Evolutionary conservation across 75 land plant species (phyloP), one percentile per base, ranked within the genome.

Genomic region (Gnetum montanum): DNA sequence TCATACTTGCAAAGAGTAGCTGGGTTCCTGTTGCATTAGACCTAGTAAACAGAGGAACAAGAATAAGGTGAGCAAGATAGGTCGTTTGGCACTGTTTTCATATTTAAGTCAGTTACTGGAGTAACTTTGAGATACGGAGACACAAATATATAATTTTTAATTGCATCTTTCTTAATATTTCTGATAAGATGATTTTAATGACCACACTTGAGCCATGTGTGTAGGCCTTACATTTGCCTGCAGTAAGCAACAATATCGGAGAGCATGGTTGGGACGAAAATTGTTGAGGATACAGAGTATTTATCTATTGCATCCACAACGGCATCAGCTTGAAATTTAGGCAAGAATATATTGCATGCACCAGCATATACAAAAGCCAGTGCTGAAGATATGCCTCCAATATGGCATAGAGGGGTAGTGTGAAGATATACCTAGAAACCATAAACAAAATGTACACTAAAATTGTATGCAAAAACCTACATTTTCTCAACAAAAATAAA

Each of bases 221-320:
- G 53, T 5, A 27, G 20, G n/a, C 13, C 18, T n/a, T 20, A 25
- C 23, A 20, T 5, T 49, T 29, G 23, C 18, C 31, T 31, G 22
- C 34, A 30, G 29, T 53, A 31, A 7, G 83, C 46, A 43, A 78
- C 62, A 28, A 89, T 33, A 75, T 94, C 98, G 46, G 73, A 56
- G 73, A 94, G 77, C 84, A 94, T 89, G 35, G 96, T 60, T 51
- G 98, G 98, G n/a, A 89, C 96, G 19, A 83, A 76, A 64, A 94
- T 94, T 46, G 85, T 59, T 34, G 98, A 74, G 35, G 98, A 69
- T 34, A 94, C 88, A 24, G 49, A 43, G 65, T 89, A 52, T 37
- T 66, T 47, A 54, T 71, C 54, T 45, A 90, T 80, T 43, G 79
- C 71, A 49, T 66, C 41, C 12, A 80, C 13, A 4, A 75, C 77